These are phyloP conservation scores for Ustilago bromivora DNA, from an alignment of 1,284 basidiomycete species.

Conservation along the genomic window DNA sequence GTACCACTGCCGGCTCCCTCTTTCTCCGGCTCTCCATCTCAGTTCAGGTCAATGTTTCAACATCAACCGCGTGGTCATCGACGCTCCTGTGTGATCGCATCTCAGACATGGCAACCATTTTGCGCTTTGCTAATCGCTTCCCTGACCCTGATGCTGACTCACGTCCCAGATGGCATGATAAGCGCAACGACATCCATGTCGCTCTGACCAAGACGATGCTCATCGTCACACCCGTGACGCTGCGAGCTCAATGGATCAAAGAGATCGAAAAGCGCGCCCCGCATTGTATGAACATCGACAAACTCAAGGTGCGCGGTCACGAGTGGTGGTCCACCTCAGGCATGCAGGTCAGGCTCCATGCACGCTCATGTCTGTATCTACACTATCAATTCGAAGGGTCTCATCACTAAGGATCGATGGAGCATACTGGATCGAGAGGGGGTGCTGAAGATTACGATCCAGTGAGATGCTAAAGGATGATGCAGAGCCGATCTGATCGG, in stretches of 20 bases:
- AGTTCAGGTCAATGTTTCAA: conserved; percentile 14
- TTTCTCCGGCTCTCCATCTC: conserved; percentile 32
- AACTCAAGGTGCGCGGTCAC: too few species aligned
- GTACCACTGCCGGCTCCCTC: conserved; percentile 29
- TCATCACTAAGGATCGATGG: too few species aligned
- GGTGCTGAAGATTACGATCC: too few species aligned
- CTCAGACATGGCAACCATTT: conserved; percentile 33
- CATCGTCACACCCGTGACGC: conserved; percentile 83
- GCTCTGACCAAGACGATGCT: conserved; percentile 73
- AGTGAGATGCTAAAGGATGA: too few species aligned
- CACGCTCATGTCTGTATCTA: too few species aligned
- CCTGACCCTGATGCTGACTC: conserved; percentile 14
- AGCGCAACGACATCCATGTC: conserved; percentile 51
- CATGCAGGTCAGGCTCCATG: too few species aligned
- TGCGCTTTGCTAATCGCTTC: conserved; percentile 32
- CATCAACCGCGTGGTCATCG: not conserved
- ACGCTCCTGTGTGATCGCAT: conserved; percentile 9
- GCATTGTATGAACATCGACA: conserved; percentile 43
- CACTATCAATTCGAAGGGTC: too few species aligned
- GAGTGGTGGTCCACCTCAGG: too few species aligned
- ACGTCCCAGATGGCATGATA: conserved; percentile 46
- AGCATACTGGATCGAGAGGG: too few species aligned
- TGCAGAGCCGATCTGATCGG: too few species aligned
- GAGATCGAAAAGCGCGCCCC: conserved; percentile 83
- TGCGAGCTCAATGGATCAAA: conserved; percentile 86